Base-by-base conservation (phyloP, 176 grass and related monocot genomes). In the Triticum monococcum region DNA sequence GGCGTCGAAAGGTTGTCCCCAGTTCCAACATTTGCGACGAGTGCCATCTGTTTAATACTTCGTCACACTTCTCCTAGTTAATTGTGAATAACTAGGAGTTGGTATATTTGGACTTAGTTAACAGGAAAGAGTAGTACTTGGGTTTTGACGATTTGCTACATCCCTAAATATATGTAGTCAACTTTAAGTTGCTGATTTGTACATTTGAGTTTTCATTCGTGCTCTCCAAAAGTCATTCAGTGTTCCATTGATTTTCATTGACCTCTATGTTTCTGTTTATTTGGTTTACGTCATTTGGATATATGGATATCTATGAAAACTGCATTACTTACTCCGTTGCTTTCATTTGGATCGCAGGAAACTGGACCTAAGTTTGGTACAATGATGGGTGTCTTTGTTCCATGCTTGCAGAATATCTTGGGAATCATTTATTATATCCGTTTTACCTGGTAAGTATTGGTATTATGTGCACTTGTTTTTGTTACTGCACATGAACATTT, bases 381-480 rank as follows among this genome's bases (percentile, higher is more conserved):
- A 59, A 70, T 98, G 89, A 98, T 98, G 96, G 96, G 96, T 84
- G 96, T 98, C 52, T 94, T 98, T 88, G 91, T 98, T 59, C 96
- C 96, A 88, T 98, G 96, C 81, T 84, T 98, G 69, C 96, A 98
- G 81, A 98, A 95, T 85, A 98, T 98, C 69, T 86, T 98, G 89
- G 96, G 96, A 88, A 98, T 98, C 73, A 98, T 98, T 79, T 98
- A 98, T 89, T 98, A 98, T 81, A 98, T 98, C 79, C 93, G 96
- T 83, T 98, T 98, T 84, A 90, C 93, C 65, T 98, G 96, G 96
- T 98, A 67, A 77, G 68, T 87, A 81, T 82, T 65, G 0, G 26
- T 67, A 69, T 69, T 20, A n/a, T 24, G 22, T 71, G 23, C 20
- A 23, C 24, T 64, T 45, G 59, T 70, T 33, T 67, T 89, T 31